Percentiles rank a stretch among this genome's conserved stretches.
These are phyloP conservation scores for Camelina hispida DNA, from an alignment of 345 rosid species.

Conservation along the genomic window DNA sequence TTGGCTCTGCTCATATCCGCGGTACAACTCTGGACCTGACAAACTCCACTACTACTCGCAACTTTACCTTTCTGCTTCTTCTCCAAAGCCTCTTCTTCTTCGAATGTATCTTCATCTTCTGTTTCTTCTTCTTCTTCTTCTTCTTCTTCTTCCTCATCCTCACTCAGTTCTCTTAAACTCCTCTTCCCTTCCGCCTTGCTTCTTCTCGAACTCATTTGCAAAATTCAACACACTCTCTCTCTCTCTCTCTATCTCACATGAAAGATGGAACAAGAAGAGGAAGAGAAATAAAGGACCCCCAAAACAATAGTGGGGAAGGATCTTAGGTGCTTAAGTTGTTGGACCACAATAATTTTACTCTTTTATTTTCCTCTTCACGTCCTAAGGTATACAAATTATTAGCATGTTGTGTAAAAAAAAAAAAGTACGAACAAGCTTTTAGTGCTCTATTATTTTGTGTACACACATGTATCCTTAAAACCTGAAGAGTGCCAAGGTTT, in stretches of 20 bases:
- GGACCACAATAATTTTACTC: constrained; percentile 44
- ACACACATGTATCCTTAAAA: neutral
- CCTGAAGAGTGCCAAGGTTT: neutral
- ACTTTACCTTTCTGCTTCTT: constrained; percentile 58
- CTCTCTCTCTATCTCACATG: constrained; percentile 23
- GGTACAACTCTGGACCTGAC: constrained; percentile 76
- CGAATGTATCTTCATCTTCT: constrained; percentile 15
- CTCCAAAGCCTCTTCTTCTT: constrained; percentile 49
- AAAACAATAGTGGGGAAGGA: constrained; percentile 40
- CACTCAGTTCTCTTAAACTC: constrained; percentile 59
- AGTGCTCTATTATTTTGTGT: constrained; percentile 17
- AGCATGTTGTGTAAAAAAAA: constrained; percentile 19
- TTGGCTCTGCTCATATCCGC: constrained; percentile 68
- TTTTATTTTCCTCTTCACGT: constrained; percentile 11
- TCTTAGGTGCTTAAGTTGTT: constrained; percentile 38
- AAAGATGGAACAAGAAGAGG: constrained; percentile 38
- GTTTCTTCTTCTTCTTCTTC: constrained; percentile 55
- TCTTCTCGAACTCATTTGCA: constrained; percentile 52
- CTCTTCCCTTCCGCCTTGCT: constrained; percentile 69
- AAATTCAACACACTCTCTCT: constrained; percentile 24
- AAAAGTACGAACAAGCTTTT: constrained; percentile 18
- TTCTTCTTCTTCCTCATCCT: constrained; percentile 73
- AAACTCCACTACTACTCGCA: constrained; percentile 42
- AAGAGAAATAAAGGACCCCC: constrained; percentile 34
- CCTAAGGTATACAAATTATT: constrained; percentile 9